These are phyloP conservation scores for Thymus quinquecostatus DNA, from an alignment of 257 asterid genomes.

Conservation along the genomic window DNA sequence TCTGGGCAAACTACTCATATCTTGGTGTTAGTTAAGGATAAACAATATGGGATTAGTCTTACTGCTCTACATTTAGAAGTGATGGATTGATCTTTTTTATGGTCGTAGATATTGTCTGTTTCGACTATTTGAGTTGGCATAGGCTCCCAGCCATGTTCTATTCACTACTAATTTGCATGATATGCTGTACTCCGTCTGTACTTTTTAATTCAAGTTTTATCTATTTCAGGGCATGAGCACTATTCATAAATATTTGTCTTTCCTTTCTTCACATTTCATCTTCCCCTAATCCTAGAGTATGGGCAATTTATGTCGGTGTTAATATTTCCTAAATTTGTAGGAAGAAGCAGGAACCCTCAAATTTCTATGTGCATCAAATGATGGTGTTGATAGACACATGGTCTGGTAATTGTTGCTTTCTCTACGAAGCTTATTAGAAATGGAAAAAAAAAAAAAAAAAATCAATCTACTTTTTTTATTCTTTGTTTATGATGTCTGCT, in stretches of 20 bases:
- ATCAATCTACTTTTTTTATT: conserved; percentile 2
- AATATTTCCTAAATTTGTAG: conserved; percentile 46
- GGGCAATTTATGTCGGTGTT: conserved; percentile 19
- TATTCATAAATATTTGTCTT: background rate
- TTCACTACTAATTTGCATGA: conserved; percentile 15
- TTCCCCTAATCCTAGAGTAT: background rate
- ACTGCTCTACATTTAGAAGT: background rate
- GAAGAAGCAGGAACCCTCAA: conserved; percentile 89
- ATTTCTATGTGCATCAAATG: conserved; percentile 88
- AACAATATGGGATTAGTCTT: background rate
- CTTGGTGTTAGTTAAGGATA: background rate
- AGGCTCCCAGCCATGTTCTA: background rate
- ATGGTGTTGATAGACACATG: conserved; percentile 88
- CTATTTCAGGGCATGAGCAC: background rate
- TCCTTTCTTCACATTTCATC: background rate
- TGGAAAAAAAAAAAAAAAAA: background rate
- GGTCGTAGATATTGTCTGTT: conserved; percentile 13
- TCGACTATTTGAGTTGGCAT: background rate
- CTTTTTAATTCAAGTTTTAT: background rate
- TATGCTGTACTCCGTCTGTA: conserved; percentile 7
- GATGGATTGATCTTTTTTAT: background rate
- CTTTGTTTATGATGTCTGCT: conserved; percentile 16
- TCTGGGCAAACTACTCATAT: background rate
- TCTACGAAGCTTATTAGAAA: conserved; percentile 8
- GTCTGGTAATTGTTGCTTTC: conserved; percentile 64